phyloP scores from a whole-genome alignment of 768 basidiomycete species.

The Pseudohyphozyma bogoriensis region DNA sequence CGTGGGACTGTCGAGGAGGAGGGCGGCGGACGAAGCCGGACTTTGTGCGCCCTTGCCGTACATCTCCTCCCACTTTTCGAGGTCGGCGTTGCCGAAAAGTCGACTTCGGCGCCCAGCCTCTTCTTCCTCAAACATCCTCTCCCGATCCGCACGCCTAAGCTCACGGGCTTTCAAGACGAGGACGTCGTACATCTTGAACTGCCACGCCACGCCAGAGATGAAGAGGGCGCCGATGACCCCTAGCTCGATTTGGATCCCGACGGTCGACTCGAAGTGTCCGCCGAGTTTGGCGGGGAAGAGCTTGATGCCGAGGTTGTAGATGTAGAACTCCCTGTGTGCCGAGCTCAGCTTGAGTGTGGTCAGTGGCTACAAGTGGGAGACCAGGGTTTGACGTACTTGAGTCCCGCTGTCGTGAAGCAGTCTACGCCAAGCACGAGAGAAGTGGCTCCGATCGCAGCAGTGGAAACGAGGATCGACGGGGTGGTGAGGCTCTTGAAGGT shows the following conservation, averaged over 20 bases:
- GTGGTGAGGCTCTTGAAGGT: neutral
- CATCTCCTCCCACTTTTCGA: conserved; percentile 75
- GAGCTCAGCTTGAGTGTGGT: too few species aligned
- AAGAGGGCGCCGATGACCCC: conserved; percentile 75
- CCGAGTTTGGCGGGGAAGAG: conserved; percentile 67
- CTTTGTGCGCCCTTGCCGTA: conserved; percentile 50
- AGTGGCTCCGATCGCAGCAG: conserved; percentile 51
- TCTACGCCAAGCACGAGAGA: conserved; percentile 77
- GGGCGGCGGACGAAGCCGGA: neutral
- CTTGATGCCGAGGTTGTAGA: conserved; percentile 86
- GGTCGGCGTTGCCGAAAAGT: conserved; percentile 57
- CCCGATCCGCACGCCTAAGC: conserved; percentile 54
- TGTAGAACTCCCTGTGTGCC: conserved; percentile 58
- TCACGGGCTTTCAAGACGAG: conserved; percentile 46
- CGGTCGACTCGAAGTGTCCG: conserved; percentile 37
- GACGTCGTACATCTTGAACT: conserved; percentile 71
- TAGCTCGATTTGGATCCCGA: conserved; percentile 68
- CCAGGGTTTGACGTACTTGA: conserved; percentile 1
- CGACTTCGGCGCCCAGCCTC: conserved; percentile 65
- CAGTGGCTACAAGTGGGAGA: neutral
- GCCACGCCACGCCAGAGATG: conserved; percentile 79
- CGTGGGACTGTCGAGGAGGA: neutral
- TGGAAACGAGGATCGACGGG: neutral
- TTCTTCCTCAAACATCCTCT: conserved; percentile 59
- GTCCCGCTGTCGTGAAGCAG: conserved; percentile 10